Conservation (phyloP, 1,139 yeast species). For the Scheffersomyces titani region DNA sequence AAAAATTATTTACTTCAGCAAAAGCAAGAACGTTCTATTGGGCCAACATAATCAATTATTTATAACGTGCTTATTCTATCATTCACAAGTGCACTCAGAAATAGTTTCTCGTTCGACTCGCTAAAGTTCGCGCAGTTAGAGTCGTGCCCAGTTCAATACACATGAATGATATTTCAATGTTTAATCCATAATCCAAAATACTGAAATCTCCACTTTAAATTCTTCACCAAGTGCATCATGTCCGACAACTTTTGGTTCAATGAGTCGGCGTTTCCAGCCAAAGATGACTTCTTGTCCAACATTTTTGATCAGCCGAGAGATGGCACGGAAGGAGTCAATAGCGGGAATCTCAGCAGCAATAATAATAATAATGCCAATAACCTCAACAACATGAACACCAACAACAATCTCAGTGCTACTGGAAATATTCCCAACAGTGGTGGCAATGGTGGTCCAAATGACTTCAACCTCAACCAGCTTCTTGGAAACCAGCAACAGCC, state of each 20-base stretch:
- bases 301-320: conserved; percentile 29
- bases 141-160: neutral
- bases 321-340: conserved; percentile 1
- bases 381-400: conserved; percentile 9
- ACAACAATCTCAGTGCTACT: conserved; percentile 4
- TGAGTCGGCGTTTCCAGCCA: conserved; percentile 35
- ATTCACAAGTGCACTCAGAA: neutral
- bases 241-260: conserved; percentile 47
- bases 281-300: conserved; percentile 38
- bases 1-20: neutral
- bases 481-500: conserved; percentile 6
- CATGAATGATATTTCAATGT: neutral
- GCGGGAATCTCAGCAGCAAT: conserved; percentile 9
- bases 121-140: neutral
- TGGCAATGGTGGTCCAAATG: conserved; percentile 8
- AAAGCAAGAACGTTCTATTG: neutral
- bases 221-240: conserved; percentile 20
- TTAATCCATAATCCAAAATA: too few species aligned
- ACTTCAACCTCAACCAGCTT: conserved; percentile 14
- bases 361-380: conserved; percentile 6
- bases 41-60: too few species aligned
- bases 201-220: neutral
- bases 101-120: neutral
- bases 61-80: too few species aligned
- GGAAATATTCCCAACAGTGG: conserved; percentile 5